Percentiles rank a stretch among this genome's conserved stretches.
These are phyloP conservation scores for Polygonum maritimum DNA, from an alignment of 148 eudicot genomes.

Conservation along the genomic window DNA sequence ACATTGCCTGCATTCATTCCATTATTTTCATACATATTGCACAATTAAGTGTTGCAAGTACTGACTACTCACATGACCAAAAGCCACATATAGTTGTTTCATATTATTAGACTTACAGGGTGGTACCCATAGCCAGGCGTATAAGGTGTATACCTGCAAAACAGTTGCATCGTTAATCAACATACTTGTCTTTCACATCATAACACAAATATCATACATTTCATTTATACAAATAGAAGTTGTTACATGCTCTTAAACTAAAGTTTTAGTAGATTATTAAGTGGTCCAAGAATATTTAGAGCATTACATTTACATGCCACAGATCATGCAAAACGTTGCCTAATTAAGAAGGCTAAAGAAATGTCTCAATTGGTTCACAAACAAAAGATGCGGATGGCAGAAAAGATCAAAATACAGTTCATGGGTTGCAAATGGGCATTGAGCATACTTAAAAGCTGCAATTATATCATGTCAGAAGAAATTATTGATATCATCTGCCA, in stretches of 20 bases:
- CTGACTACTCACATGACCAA: not conserved
- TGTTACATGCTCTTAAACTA: not conserved
- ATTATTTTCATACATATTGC: not conserved
- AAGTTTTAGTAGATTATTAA: not conserved
- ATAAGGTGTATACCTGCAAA: conserved; percentile 1
- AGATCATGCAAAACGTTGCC: not conserved
- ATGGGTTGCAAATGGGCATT: not conserved
- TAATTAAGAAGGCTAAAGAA: too few relatives aligned
- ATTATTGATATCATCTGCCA: conserved; percentile 1
- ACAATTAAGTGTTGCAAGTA: too few relatives aligned
- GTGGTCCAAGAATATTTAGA: too few relatives aligned
- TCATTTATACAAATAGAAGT: not conserved
- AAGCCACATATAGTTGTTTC: not conserved
- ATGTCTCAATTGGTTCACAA: not conserved
- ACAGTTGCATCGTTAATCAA: not conserved
- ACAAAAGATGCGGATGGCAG: not conserved
- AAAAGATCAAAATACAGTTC: not conserved
- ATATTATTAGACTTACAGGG: not conserved
- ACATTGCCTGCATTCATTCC: not conserved
- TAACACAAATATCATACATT: not conserved
- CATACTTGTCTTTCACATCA: not conserved
- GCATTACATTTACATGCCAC: too few relatives aligned
- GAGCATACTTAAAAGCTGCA: not conserved
- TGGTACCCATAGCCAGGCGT: conserved; percentile 1
- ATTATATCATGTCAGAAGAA: not conserved